Evolutionary conservation across 768 basidiomycete genomes (phyloP).

Genomic region (Astraeus odoratus): DNA sequence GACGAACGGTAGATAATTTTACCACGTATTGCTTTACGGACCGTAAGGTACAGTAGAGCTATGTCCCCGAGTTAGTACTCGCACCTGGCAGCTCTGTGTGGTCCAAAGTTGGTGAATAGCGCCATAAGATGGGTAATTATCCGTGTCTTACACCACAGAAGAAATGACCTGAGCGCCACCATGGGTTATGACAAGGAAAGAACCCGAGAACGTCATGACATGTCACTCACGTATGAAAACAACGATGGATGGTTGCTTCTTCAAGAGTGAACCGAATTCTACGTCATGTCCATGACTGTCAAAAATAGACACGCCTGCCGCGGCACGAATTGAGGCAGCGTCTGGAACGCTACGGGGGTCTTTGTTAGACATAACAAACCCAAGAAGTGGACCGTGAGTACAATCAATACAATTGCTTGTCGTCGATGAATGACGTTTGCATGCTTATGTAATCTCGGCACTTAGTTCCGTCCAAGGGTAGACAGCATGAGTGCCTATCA

Average conservation of each 20-base stretch:
- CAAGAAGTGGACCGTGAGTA: too few relatives aligned
- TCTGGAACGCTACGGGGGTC: constrained; percentile 26
- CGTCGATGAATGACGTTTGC: neutral
- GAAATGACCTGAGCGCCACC: constrained; percentile 43
- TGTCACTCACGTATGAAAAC: constrained; percentile 67
- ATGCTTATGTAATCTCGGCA: neutral
- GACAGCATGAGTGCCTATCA: too few relatives aligned
- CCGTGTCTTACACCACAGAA: constrained; percentile 49
- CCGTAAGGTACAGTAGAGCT: neutral
- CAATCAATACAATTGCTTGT: too few relatives aligned
- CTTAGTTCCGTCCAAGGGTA: too few relatives aligned
- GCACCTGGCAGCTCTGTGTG: constrained; percentile 38
- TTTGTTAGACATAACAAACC: neutral
- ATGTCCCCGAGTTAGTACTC: neutral
- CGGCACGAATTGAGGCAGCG: constrained; percentile 27
- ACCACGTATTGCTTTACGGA: constrained; percentile 39
- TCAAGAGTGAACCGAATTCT: constrained; percentile 46
- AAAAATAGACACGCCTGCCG: constrained; percentile 35
- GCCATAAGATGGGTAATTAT: neutral
- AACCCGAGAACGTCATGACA: neutral
- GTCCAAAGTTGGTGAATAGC: neutral
- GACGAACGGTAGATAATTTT: constrained; percentile 36
- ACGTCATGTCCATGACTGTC: constrained; percentile 41
- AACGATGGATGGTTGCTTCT: constrained; percentile 48
- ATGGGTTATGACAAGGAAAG: neutral